These are phyloP conservation scores for Malassezia brasiliensis DNA, from an alignment of 1,284 basidiomycete genomes.

Conservation along the genomic window DNA sequence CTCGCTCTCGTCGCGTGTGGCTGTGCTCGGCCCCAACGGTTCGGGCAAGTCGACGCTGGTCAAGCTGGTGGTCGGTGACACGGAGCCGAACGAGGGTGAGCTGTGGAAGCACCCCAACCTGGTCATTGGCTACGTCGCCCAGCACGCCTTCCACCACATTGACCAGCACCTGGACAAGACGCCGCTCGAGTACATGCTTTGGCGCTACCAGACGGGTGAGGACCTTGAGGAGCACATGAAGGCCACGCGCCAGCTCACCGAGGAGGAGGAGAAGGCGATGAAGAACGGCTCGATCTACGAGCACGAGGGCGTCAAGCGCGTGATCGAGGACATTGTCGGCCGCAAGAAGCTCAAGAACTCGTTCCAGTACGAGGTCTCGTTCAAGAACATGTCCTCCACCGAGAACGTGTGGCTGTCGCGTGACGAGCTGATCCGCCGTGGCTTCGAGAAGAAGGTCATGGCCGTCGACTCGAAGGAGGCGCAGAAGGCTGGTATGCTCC, in stretches of 20 bases:
- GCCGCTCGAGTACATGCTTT: conserved; percentile 49
- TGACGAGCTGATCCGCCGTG: conserved; percentile 44
- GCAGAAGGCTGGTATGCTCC: conserved; percentile 44
- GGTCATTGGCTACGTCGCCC: conserved; percentile 49
- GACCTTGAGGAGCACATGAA: conserved; percentile 48
- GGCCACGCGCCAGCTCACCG: conserved; percentile 32
- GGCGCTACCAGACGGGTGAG: conserved; percentile 49
- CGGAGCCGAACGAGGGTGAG: conserved; percentile 45
- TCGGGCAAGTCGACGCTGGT: conserved; percentile 48
- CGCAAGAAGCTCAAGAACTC: conserved; percentile 49
- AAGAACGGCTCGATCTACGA: conserved; percentile 47
- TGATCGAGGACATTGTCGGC: conserved; percentile 45
- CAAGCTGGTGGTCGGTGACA: conserved; percentile 48
- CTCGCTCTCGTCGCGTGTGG: conserved; percentile 48
- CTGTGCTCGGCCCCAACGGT: conserved; percentile 48
- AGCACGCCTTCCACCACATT: conserved; percentile 50
- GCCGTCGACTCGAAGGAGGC: conserved; percentile 43
- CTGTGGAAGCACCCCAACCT: conserved; percentile 49
- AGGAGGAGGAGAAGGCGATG: conserved; percentile 39
- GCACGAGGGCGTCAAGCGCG: conserved; percentile 46
- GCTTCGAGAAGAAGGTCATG: conserved; percentile 46
- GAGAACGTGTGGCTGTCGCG: conserved; percentile 46
- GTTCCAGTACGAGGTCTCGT: conserved; percentile 48
- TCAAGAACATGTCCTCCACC: conserved; percentile 48
- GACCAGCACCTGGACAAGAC: conserved; percentile 49